These are phyloP conservation scores for Guyanaporus albipodus DNA, from an alignment of 768 basidiomycete species.

Conservation along the genomic window DNA sequence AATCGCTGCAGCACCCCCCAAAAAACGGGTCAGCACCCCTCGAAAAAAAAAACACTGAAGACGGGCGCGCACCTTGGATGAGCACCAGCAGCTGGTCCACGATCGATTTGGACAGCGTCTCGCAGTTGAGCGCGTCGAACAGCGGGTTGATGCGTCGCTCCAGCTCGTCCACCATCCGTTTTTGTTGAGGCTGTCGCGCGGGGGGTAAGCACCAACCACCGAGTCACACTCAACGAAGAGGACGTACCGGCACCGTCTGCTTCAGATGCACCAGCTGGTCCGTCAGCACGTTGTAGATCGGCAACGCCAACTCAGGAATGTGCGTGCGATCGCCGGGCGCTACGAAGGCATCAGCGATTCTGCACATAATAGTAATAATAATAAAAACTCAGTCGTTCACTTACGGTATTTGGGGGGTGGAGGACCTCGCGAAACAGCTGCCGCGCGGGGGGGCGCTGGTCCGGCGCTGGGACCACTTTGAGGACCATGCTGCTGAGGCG, in stretches of 20 bases:
- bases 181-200: slow-evolving; percentile 73
- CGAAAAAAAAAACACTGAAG: neutral
- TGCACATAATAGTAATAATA: too few species aligned
- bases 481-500: slow-evolving; percentile 29
- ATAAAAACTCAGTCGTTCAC: too few species aligned
- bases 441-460: slow-evolving; percentile 27
- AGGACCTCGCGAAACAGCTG: slow-evolving; percentile 36
- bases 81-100: slow-evolving; percentile 70
- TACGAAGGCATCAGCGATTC: slow-evolving; percentile 27
- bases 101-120: slow-evolving; percentile 67
- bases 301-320: slow-evolving; percentile 66
- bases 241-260: slow-evolving; percentile 70
- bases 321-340: slow-evolving; percentile 91
- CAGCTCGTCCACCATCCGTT: slow-evolving; percentile 79
- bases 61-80: slow-evolving; percentile 53
- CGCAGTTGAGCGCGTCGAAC: slow-evolving; percentile 91
- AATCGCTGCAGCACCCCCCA: slow-evolving; percentile 61
- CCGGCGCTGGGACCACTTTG: slow-evolving; percentile 24
- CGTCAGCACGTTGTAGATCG: slow-evolving; percentile 64
- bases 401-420: slow-evolving; percentile 57
- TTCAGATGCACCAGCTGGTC: slow-evolving; percentile 62
- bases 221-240: too few species aligned
- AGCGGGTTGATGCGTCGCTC: slow-evolving; percentile 81
- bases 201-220: too few species aligned
- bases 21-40: neutral